phyloP scores from a whole-genome alignment of 75 land plant species.

The Gnetum montanum region DNA sequence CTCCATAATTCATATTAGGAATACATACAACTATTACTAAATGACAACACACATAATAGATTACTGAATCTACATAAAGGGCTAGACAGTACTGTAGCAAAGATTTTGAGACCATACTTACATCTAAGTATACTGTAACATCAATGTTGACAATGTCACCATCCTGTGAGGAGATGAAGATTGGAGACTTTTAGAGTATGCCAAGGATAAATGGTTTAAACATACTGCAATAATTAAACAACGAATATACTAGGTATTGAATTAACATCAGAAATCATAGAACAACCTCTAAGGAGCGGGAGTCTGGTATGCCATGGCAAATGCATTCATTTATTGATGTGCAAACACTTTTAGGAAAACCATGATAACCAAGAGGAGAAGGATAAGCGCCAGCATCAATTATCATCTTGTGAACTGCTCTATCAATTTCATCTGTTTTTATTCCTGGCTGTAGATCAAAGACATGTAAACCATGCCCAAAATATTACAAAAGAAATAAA shows the following conservation, averaged over 20 bases:
- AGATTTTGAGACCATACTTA: too few species aligned
- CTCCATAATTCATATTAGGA: too few species aligned
- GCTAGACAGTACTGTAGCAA: too few species aligned
- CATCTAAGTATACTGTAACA: constrained; percentile 90
- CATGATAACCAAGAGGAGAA: constrained; percentile 96
- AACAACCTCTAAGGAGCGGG: constrained; percentile 81
- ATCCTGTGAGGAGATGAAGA: constrained; percentile 69
- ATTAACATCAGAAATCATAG: constrained; percentile 2
- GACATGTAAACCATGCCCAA: too few species aligned
- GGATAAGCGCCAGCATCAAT: constrained; percentile 99
- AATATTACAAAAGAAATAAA: too few species aligned
- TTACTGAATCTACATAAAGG: too few species aligned
- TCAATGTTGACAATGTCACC: constrained; percentile 98
- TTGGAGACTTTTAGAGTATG: not conserved
- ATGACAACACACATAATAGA: too few species aligned
- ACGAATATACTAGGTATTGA: not conserved
- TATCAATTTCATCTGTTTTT: constrained; percentile 94
- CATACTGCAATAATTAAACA: not conserved
- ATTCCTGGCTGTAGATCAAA: constrained; percentile 99
- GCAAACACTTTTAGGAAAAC: constrained; percentile 98
- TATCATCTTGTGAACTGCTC: constrained; percentile 98
- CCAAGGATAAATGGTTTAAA: not conserved
- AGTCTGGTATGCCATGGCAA: constrained; percentile 99
- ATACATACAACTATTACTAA: too few species aligned
- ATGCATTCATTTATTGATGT: constrained; percentile 99